phyloP scores from a whole-genome alignment of 1,284 basidiomycete species.

The Xerocomus nothofagi region DNA sequence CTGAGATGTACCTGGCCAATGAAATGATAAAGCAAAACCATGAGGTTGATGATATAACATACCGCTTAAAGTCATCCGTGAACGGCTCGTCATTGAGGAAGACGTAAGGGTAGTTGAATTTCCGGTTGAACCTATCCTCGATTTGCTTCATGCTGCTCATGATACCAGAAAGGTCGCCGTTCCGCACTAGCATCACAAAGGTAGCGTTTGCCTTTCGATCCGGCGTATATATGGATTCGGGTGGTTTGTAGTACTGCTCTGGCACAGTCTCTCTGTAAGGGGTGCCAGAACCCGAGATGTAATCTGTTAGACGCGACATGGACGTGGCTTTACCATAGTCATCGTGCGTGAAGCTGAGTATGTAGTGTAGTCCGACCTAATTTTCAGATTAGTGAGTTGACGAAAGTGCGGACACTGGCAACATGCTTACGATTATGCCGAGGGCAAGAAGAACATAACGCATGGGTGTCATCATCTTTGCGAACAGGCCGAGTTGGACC shows the following conservation, averaged over 20 bases:
- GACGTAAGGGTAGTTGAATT: slow-evolving; percentile 83
- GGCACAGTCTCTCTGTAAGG: slow-evolving; percentile 55
- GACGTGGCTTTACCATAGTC: slow-evolving; percentile 68
- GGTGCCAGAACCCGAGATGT: slow-evolving; percentile 40
- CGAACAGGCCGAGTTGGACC: slow-evolving; percentile 2
- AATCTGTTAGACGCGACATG: slow-evolving; percentile 51
- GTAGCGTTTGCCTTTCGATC: slow-evolving; percentile 77
- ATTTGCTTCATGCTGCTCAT: slow-evolving; percentile 74
- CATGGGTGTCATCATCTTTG: slow-evolving; percentile 75
- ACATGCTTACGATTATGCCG: slow-evolving; percentile 56
- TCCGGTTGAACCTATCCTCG: slow-evolving; percentile 84
- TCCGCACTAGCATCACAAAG: slow-evolving; percentile 85
- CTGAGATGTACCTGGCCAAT: slow-evolving; percentile 55
- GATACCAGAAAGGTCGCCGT: slow-evolving; percentile 75
- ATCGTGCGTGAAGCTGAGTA: slow-evolving; percentile 70
- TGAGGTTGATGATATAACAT: slow-evolving; percentile 14
- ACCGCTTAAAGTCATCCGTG: slow-evolving; percentile 76
- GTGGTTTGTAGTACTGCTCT: slow-evolving; percentile 53
- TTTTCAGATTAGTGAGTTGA: slow-evolving; percentile 9
- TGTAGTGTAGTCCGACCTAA: slow-evolving; percentile 71
- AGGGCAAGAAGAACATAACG: slow-evolving; percentile 71
- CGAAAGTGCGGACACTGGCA: not conserved
- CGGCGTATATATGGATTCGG: slow-evolving; percentile 38
- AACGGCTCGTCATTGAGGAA: slow-evolving; percentile 86
- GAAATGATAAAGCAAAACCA: slow-evolving; percentile 7